Evolutionary conservation across 768 basidiomycete genomes (phyloP), one percentile per base, ranked within the genome.

Genomic region (Aureoboletus auriporus): DNA sequence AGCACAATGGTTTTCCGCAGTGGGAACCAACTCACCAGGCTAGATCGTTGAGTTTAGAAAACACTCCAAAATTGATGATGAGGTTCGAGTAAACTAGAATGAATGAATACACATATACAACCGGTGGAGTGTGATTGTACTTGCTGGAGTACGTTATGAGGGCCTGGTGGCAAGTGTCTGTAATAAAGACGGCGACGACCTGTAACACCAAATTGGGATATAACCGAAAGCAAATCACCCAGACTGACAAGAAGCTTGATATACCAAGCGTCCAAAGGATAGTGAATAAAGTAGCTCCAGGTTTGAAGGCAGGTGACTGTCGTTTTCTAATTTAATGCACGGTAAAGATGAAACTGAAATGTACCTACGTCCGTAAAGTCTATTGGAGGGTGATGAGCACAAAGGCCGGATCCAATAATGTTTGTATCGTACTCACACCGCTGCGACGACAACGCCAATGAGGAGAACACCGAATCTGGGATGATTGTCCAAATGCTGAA

Each of bases 221-320:
- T 23, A 4, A 23, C 20, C 2, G 16, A 12, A 23, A 6, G 8
- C 31, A 3, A 4, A 14, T 1, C 2, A 28, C 20, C 20, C 17
- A 3, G 23, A 62, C 72, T 53, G 51, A 81, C 81, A 38, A 83
- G 59, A 11, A 63, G 42, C 54, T 76, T 79, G 50, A 75, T 69
- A 6, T 71, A 64, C 80, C 78, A 81, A 23, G 66, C 60, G 61
- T 83, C 81, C 31, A 65, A 68, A 47, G 77, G 74, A 57, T 82
- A 68, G 3, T 50, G 73, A 14, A 64, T 67, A 45, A 65, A 82
- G 58, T 82, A 83, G 54, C 75, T 81, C 71, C 72, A 81, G 2
- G 75, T 71, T 60, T 83, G 82, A 12, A 83, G 69, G 48, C 71
- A 69, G 12, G 81, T 81, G 16, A 83, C 82, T 83, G 36, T 34